Percentiles rank a stretch among this genome's conserved stretches.
These are phyloP conservation scores for Zalerion maritima DNA, from an alignment of 495 filamentous ascomycete species.

Conservation along the genomic window DNA sequence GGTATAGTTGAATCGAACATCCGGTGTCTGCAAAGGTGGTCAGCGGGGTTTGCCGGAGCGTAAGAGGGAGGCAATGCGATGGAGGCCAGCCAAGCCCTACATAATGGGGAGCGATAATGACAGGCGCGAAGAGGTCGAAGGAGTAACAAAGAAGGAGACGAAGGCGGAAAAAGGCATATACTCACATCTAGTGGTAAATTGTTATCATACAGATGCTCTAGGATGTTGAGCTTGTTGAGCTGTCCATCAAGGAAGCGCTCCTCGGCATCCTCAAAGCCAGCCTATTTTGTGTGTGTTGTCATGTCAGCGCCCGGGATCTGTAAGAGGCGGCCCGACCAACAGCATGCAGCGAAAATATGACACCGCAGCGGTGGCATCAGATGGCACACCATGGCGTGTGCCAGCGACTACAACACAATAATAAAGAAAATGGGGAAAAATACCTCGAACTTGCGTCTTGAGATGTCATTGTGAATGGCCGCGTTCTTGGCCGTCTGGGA, in stretches of 20 bases:
- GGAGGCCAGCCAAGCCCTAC: neutral
- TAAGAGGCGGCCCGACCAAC: no score
- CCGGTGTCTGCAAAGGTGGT: slow-evolving; percentile 14
- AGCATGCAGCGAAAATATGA: no score
- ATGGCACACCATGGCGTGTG: no score
- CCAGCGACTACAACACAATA: no score
- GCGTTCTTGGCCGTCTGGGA: neutral
- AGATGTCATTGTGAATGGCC: neutral
- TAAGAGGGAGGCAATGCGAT: neutral
- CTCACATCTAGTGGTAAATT: slow-evolving; percentile 26
- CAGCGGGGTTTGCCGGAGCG: neutral
- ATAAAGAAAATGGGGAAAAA: neutral
- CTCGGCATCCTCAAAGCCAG: slow-evolving; percentile 13
- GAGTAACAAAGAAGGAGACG: neutral
- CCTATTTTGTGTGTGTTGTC: slow-evolving; percentile 8
- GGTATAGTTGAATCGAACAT: slow-evolving; percentile 16
- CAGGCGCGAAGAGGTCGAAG: neutral
- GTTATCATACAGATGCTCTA: slow-evolving; percentile 21
- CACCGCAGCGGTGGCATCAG: no score
- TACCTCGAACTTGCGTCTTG: slow-evolving; percentile 2
- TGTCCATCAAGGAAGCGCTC: slow-evolving; percentile 24
- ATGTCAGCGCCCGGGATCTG: no score
- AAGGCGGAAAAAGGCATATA: slow-evolving; percentile 3
- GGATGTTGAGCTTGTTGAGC: slow-evolving; percentile 16
- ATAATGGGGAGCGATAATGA: neutral